phyloP scores from a whole-genome alignment of 306 rosid genomes.

The Inga leiocalycina region DNA sequence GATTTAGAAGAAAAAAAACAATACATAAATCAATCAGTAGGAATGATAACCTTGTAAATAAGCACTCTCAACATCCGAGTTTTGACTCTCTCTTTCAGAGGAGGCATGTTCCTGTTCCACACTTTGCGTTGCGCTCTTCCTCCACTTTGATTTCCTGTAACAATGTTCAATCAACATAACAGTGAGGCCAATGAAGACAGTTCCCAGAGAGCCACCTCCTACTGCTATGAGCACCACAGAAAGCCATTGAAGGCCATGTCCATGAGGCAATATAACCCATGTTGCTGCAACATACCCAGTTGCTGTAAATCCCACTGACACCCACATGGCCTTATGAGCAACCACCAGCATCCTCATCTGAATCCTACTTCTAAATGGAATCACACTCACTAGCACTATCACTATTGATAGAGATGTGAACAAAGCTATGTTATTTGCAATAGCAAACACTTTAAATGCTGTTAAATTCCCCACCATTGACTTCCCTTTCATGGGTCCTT shows the following conservation, averaged over 20 bases:
- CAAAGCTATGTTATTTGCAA: constrained; percentile 62
- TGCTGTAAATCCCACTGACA: constrained; percentile 69
- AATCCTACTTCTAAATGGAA: constrained; percentile 60
- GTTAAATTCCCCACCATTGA: constrained; percentile 39
- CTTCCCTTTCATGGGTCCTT: constrained; percentile 51
- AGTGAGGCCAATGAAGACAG: constrained; percentile 51
- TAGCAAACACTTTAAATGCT: constrained; percentile 63
- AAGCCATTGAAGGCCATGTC: constrained; percentile 35
- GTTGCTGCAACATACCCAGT: constrained; percentile 61
- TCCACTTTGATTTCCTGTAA: constrained; percentile 65
- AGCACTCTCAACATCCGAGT: constrained; percentile 69
- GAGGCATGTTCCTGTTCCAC: constrained; percentile 28
- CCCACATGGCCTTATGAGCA: constrained; percentile 73
- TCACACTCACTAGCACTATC: constrained; percentile 71
- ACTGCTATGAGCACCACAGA: constrained; percentile 47
- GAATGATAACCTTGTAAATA: constrained; percentile 64
- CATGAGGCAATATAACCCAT: constrained; percentile 64
- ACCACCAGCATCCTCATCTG: constrained; percentile 45
- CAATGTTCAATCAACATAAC: constrained; percentile 55
- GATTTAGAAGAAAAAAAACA: no score
- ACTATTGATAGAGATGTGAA: constrained; percentile 66
- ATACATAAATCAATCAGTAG: neutral
- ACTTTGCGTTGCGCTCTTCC: constrained; percentile 39
- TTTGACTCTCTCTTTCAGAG: constrained; percentile 48
- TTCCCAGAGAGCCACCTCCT: constrained; percentile 53